Evolutionary conservation across 2,329 filamentous ascomycete species (phyloP), one percentile per base, ranked within the genome.

Genomic region (Ceratocystis alfenasii): DNA sequence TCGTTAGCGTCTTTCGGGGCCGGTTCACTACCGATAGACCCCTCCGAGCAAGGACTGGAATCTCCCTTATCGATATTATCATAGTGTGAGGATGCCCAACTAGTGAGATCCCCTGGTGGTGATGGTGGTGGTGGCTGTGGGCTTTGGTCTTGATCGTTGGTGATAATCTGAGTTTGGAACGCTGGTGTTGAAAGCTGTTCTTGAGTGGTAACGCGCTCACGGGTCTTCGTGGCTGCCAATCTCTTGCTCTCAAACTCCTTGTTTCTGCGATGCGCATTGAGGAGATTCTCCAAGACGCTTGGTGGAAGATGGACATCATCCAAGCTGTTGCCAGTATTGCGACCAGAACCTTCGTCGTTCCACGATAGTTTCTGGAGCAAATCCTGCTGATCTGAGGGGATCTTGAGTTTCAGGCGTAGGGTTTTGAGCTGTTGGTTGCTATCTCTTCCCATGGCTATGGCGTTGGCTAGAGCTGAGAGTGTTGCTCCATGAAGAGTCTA

Each of bases 241-340:
- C 59, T 20, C 41, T 41, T 46, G 20, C 48, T 33, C 5, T 64
- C 41, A 33, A 46, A 10, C 25, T 60, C 33, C 41, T 22, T 33
- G 8, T 50, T 60, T 48, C 55, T 10, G 12, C 25, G 44, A 15
- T 65, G 55, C 5, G 44, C 36, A 30, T 59, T 25, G n/a, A 67
- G 36, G 17, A 67, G 28, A 33, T 67, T 65, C 5, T 33, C 8
- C 12, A 67, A 28, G 2, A 65, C 62, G 5, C n/a, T 25, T 17
- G 44, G 8, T 7, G 66, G 66, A 5, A 67, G 63, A 25, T 63
- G 25, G 33, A 67, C 50, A 6, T 59, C 66, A 8, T 67, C 66
- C 5, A 65, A 48, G 22, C 30, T n/a, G 10, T 28, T n/a, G 45
- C 66, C 66, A 4, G 66, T 67, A 12, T 28, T 45, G 6, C 33